Percentiles rank a stretch among this genome's conserved stretches.
These are phyloP conservation scores for Rhipidocladum racemiflorum DNA, from an alignment of 176 grass and related monocot species.

Conservation along the genomic window DNA sequence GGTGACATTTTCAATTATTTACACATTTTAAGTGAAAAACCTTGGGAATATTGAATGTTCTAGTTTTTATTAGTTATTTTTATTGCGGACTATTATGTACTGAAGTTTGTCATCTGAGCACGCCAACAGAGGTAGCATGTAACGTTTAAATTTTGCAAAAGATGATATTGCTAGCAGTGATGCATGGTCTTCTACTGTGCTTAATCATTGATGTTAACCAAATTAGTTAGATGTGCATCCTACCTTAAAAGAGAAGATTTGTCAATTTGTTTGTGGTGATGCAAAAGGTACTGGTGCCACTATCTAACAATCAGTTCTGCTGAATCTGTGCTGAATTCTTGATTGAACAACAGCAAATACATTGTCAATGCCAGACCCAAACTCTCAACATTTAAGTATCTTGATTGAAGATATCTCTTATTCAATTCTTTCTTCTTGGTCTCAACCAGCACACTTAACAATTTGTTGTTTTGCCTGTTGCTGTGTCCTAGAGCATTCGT, in stretches of 20 bases:
- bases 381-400: not conserved
- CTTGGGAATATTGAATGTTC: not conserved
- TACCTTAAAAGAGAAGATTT: not conserved
- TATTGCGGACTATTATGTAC: not conserved
- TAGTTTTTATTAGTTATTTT: not conserved
- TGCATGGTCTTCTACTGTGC: not conserved
- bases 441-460: not conserved
- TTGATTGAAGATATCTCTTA: not conserved
- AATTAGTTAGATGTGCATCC: not conserved
- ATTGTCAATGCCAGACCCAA: not conserved
- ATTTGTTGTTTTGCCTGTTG: not conserved
- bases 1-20: not conserved
- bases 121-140: not conserved
- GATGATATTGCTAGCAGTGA: conserved; percentile 3
- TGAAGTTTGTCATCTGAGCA: not conserved
- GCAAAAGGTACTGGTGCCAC: not conserved
- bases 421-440: not conserved
- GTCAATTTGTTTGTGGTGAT: not conserved
- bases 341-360: not conserved
- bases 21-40: not conserved
- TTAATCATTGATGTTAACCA: not conserved
- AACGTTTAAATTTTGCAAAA: not conserved
- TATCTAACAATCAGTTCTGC: not conserved
- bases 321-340: not conserved
- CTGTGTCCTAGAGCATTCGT: not conserved